Base-by-base conservation (phyloP, 106 monocot genomes). In the Dendrobium chrysotoxum region DNA sequence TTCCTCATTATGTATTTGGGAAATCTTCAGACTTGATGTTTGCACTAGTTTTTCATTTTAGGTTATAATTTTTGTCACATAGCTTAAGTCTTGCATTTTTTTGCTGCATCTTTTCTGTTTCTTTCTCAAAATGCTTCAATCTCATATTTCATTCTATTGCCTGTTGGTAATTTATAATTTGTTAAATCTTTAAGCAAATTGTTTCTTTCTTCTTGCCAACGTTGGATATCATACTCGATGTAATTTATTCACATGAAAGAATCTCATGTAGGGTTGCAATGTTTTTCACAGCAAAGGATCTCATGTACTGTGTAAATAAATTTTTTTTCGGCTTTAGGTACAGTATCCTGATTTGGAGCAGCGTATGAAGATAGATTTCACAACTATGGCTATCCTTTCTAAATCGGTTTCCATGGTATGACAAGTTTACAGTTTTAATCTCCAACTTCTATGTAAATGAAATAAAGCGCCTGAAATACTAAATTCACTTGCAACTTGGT, bases 341-440 rank as follows among this genome's bases (percentile, higher is more conserved):
- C 95, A 99, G 72, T 99, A 99, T 74, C 98, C 98, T 88, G 92
- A 92, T 44, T 84, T 99, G 78, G 88, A 93, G 85, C 85, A 92
- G 83, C 81, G 82, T 21, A 91, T 99, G 91, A 91, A 87, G 82
- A 83, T 99, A 80, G 98, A 99, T 79, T 83, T 99, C 53, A 77
- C 84, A 87, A 93, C 91, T 44, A 99, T 99, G 94, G 45, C 75
- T 75, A 46, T 99, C 71, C 87, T 99, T 73, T 95, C 98, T 68
- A 94, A 88, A 40, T 88, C 87, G 41, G 86, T 99, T 78, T 83
- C 95, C 28, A 80, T 82, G 98, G 98, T 99, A 91, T 79, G 85
- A 53, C 16, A 53, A 78, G 2, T 66, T 71, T 3, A 15, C 8
- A 35, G 17, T 55, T 78, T 38, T 74, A 40, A 41, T 20, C 10